These are phyloP conservation scores for Vigna unguiculata DNA, from an alignment of 306 rosid genomes.

Conservation along the genomic window DNA sequence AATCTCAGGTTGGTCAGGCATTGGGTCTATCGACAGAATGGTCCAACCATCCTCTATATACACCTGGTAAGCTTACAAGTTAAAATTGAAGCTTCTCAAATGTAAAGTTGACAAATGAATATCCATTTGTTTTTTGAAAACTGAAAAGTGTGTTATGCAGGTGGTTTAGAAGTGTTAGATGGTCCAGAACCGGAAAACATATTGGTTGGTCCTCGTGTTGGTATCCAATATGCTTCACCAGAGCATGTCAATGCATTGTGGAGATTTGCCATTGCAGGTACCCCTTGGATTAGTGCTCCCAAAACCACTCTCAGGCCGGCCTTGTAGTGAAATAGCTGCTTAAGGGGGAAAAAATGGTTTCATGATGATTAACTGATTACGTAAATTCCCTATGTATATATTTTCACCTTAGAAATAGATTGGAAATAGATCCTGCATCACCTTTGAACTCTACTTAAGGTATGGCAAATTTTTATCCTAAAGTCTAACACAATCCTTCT, in stretches of 20 bases:
- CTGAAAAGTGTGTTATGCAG: slow-evolving; percentile 51
- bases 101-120: slow-evolving; percentile 26
- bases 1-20: slow-evolving; percentile 85
- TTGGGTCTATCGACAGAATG: slow-evolving; percentile 90
- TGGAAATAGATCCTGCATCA: neutral
- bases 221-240: slow-evolving; percentile 79
- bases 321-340: slow-evolving; percentile 21
- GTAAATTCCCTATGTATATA: neutral
- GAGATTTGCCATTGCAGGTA: slow-evolving; percentile 93
- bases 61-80: slow-evolving; percentile 63
- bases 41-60: slow-evolving; percentile 86
- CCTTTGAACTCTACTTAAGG: neutral
- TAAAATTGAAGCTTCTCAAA: neutral
- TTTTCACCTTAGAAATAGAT: neutral
- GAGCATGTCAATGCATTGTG: slow-evolving; percentile 83
- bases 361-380: neutral
- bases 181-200: slow-evolving; percentile 80
- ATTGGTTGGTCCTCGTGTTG: slow-evolving; percentile 89
- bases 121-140: slow-evolving; percentile 14
- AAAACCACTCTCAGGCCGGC: slow-evolving; percentile 73
- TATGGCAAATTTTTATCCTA: neutral
- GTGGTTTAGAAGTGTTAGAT: slow-evolving; percentile 85
- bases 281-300: slow-evolving; percentile 97
- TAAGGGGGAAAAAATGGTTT: neutral
- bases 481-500: neutral